Evolutionary conservation across 2,329 filamentous ascomycete genomes (phyloP).

Genomic region (Botrytis sinoallii): DNA sequence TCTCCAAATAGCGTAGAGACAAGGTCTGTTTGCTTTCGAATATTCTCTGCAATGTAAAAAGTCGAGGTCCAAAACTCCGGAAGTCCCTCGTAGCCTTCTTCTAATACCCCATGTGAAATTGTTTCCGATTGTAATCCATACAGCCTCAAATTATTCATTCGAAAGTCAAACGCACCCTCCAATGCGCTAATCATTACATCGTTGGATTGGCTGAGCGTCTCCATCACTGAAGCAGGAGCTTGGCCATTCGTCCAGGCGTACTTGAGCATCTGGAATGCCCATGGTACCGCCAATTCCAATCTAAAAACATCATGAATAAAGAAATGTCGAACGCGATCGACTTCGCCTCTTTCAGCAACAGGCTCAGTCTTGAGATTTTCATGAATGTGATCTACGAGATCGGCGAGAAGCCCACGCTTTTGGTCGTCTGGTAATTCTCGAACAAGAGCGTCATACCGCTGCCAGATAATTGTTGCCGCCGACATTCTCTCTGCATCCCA

Average conservation of each 20-base stretch:
- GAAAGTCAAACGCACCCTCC: conserved; percentile 65
- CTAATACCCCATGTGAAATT: conserved; percentile 62
- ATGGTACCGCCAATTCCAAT: conserved; percentile 73
- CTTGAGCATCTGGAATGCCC: conserved; percentile 75
- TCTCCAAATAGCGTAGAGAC: conserved; percentile 38
- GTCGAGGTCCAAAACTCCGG: conserved; percentile 85
- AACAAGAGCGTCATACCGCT: conserved; percentile 68
- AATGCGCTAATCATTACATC: conserved; percentile 67
- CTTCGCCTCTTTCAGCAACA: conserved; percentile 62
- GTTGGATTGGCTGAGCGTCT: conserved; percentile 59
- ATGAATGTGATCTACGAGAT: conserved; percentile 73
- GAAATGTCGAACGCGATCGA: conserved; percentile 80
- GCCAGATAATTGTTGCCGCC: conserved; percentile 77
- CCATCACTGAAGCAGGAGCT: conserved; percentile 46
- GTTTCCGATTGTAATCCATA: conserved; percentile 73
- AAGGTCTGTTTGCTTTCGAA: conserved; percentile 58
- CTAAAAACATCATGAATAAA: conserved; percentile 74
- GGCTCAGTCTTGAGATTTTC: conserved; percentile 71
- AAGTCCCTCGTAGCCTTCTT: conserved; percentile 63
- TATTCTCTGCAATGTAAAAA: conserved; percentile 57
- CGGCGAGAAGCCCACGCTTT: conserved; percentile 68
- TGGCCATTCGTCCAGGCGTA: conserved; percentile 62
- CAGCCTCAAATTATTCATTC: conserved; percentile 61
- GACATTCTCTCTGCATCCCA: conserved; percentile 88
- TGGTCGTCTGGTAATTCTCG: conserved; percentile 56